A percentile compares a stretch with the other conserved stretches of the same genome.
These are phyloP conservation scores for Kluyveromyces siamensis DNA, from an alignment of 805 yeast genomes.

Conservation along the genomic window DNA sequence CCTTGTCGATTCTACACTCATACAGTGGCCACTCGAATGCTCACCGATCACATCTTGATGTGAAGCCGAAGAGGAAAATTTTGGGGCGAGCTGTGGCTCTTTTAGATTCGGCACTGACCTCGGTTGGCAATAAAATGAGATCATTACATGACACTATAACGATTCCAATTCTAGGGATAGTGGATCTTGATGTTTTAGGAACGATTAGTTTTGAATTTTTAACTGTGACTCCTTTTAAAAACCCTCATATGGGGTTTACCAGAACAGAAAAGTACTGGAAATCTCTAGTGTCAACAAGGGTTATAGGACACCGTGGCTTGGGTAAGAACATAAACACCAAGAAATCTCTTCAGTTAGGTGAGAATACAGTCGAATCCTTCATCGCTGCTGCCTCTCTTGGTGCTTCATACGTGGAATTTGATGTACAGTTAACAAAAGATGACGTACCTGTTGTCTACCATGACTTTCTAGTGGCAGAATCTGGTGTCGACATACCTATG, in stretches of 20 bases:
- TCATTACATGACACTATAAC: slow-evolving; percentile 59
- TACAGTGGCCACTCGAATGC: slow-evolving; percentile 1
- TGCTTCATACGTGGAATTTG: slow-evolving; percentile 94
- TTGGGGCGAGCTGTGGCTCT: slow-evolving; percentile 82
- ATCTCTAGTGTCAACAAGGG: slow-evolving; percentile 76
- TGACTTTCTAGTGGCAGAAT: slow-evolving; percentile 88
- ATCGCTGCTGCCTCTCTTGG: slow-evolving; percentile 95
- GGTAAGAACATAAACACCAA: slow-evolving; percentile 74
- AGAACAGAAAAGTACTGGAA: slow-evolving; percentile 75
- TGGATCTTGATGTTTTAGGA: slow-evolving; percentile 69
- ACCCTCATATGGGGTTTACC: slow-evolving; percentile 14
- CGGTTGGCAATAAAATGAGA: slow-evolving; percentile 58
- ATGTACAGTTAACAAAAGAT: slow-evolving; percentile 91
- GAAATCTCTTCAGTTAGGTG: slow-evolving; percentile 84
- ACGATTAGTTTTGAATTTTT: slow-evolving; percentile 65
- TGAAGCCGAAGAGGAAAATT: slow-evolving; percentile 28
- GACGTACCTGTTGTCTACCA: slow-evolving; percentile 88
- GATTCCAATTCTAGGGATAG: slow-evolving; percentile 67
- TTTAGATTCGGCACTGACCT: slow-evolving; percentile 49
- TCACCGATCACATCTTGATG: slow-evolving; percentile 14
- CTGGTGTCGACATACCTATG: slow-evolving; percentile 96
- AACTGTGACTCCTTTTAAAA: slow-evolving; percentile 57
- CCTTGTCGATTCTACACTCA: slow-evolving; percentile 4
- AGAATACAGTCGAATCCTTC: slow-evolving; percentile 89
- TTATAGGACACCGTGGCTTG: slow-evolving; percentile 91